Base-by-base conservation (phyloP, 1,284 basidiomycete species). In the Cystobasidium pallidum region DNA sequence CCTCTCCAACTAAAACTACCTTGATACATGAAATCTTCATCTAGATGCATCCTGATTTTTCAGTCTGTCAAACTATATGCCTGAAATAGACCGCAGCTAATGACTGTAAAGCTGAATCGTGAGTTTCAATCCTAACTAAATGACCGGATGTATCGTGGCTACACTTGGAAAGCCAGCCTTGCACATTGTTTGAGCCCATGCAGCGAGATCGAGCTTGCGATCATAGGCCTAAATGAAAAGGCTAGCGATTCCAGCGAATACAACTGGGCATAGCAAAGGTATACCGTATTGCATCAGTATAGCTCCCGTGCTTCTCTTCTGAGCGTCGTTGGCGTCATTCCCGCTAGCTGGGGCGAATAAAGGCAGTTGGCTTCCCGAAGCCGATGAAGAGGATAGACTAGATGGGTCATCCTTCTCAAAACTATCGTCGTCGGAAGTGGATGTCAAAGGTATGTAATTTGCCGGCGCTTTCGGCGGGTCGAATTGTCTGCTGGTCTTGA, bases 401-500 rank as follows among this genome's bases (percentile, higher is more conserved):
- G 58, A 61, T 61, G 58, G 19, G 17, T 4, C 36, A 2, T 43
- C 43, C 34, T 61, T 64, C 32, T 52, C 32, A 6, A 6, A 17
- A n/a, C 30, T n/a, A 17, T 66, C 43, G 32, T 66, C 70, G 17
- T 4, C 63, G n/a, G 47, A 63, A 4, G 24, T 51, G 24, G 45
- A 36, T 19, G 62, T 15, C 7, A 64, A 17, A 30, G 62, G 34
- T 24, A 51, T 64, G 45, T 64, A 64, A 28, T 64, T 64, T 64
- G 62, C 43, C 15, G 62, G 62, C 8, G 43, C 45, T 64, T 64
- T 67, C 7, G 64, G 52, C 17, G 52, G 63, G 51, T 74, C 73
- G 49, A 61, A 74, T 28, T 58, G 45, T 28, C 70, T 54, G 39
- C 71, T 65, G 57, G 71, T 74, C 73, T 74, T 74, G 43, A 74